Base-by-base conservation (phyloP, 202 grass and related monocot species). In the Digitaria exilis region DNA sequence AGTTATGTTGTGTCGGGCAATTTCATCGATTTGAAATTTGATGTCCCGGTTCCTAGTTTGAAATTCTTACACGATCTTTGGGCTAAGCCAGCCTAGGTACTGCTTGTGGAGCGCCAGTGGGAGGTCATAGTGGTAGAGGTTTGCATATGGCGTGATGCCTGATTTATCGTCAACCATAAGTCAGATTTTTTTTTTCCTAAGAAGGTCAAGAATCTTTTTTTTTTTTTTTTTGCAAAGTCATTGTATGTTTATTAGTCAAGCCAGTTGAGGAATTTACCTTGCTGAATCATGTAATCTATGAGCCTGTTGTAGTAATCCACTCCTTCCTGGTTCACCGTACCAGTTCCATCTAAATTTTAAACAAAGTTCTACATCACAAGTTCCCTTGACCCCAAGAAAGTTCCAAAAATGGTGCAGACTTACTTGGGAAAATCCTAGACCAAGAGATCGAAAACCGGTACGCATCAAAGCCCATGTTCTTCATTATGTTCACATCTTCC, bases 71-170 rank as follows among this genome's bases (percentile, higher is more conserved):
- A 89, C 95, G 4, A 93, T 86, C 73, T 64, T 91, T 85, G 84
- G 86, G 87, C 82, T 97, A 35, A 97, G 79, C 84, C 89, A 91
- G 71, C 95, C 95, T 19, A 88, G 77, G 87, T 98, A 95, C 73
- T 90, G 82, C 58, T 88, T 88, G 16, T 98, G 90, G 55, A 98
- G 95, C n/a, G 95, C 91, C 77, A 88, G 55, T 1, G 95, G 95
- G 44, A 98, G 92, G 57, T 98, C 95, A 56, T 98, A 98, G 89
- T 98, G 95, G 41, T 98, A 98, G 44, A 98, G 89, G 84, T 98
- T 95, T 64, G 89, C 90, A 76, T 98, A 95, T 0, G 90, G 95
- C 22, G 90, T 81, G 37, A 98, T 90, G 44, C 92, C 95, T 98
- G 46, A 26, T 25, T 28, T 74, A 68, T 9, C 63, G 66, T 54